phyloP scores from a whole-genome alignment of 768 basidiomycete species.

The Bullera alba region DNA sequence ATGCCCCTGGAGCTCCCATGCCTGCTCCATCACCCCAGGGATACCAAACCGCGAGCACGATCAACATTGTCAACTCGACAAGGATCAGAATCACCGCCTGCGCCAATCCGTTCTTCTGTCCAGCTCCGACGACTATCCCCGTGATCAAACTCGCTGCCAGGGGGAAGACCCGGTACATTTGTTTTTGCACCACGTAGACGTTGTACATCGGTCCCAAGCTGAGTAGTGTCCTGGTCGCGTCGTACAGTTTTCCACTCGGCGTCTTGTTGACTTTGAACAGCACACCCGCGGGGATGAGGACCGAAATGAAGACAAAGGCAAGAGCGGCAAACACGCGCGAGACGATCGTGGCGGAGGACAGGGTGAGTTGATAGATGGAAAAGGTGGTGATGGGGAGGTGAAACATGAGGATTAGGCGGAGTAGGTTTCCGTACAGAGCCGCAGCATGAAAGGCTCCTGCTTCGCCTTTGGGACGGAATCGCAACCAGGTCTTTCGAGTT shows the following conservation, averaged over 20 bases:
- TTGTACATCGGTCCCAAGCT: conserved; percentile 89
- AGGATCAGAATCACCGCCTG: conserved; percentile 86
- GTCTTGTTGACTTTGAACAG: conserved; percentile 72
- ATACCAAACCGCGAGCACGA: conserved; percentile 87
- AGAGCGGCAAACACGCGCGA: conserved; percentile 73
- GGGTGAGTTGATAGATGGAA: conserved; percentile 76
- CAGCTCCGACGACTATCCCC: conserved; percentile 79
- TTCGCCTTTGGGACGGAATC: conserved; percentile 43
- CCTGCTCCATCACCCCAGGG: conserved; percentile 95
- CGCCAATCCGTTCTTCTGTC: conserved; percentile 80
- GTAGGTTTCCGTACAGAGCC: conserved; percentile 64
- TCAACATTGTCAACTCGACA: conserved; percentile 75
- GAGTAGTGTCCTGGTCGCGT: conserved; percentile 85
- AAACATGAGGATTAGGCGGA: conserved; percentile 82
- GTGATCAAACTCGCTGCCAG: conserved; percentile 75
- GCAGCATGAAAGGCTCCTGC: conserved; percentile 46
- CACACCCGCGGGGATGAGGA: conserved; percentile 67
- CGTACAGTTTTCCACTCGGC: conserved; percentile 82
- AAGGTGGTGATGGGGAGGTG: conserved; percentile 92
- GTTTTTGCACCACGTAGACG: conserved; percentile 83
- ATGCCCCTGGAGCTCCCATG: conserved; percentile 92
- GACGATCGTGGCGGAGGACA: conserved; percentile 53
- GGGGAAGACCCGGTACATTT: conserved; percentile 74
- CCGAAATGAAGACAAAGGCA: conserved; percentile 70
- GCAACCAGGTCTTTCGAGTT: conserved; percentile 38